phyloP scores from a whole-genome alignment of 2,329 filamentous ascomycete species.

The Penicillium hordei region DNA sequence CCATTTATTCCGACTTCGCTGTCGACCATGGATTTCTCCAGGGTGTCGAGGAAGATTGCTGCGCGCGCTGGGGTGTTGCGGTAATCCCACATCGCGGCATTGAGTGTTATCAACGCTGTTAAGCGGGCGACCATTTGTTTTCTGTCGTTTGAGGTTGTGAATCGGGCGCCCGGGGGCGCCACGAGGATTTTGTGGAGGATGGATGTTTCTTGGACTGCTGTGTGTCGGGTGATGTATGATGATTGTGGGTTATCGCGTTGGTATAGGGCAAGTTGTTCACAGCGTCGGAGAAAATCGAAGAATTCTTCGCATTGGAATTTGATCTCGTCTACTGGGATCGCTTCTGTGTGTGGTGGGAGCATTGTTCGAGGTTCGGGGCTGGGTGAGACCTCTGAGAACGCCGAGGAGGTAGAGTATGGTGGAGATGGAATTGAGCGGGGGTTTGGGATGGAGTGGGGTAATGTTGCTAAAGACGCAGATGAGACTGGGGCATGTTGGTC shows the following conservation, averaged over 20 bases:
- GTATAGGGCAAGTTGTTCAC: slow-evolving; percentile 37
- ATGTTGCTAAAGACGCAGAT: slow-evolving; percentile 1
- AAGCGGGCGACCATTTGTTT: slow-evolving; percentile 42
- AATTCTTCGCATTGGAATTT: slow-evolving; percentile 40
- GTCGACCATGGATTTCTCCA: slow-evolving; percentile 33
- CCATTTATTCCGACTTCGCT: slow-evolving; percentile 40
- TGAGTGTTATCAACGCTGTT: slow-evolving; percentile 39
- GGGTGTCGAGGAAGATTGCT: slow-evolving; percentile 35
- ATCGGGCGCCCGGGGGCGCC: slow-evolving; percentile 34
- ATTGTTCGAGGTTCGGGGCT: slow-evolving; percentile 2
- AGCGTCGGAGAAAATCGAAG: slow-evolving; percentile 39
- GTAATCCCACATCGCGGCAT: slow-evolving; percentile 44
- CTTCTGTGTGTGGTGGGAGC: neutral
- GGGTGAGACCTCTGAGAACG: slow-evolving; percentile 13
- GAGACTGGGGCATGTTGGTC: slow-evolving; percentile 12
- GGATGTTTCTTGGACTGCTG: slow-evolving; percentile 32
- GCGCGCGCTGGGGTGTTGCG: slow-evolving; percentile 30
- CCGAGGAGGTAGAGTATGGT: slow-evolving; percentile 20
- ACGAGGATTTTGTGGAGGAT: slow-evolving; percentile 36
- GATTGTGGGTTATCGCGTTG: slow-evolving; percentile 24
- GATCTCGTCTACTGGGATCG: slow-evolving; percentile 33
- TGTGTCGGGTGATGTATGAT: slow-evolving; percentile 22
- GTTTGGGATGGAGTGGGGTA: slow-evolving; percentile 2
- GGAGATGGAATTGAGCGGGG: slow-evolving; percentile 24
- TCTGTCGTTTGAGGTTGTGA: slow-evolving; percentile 37